phyloP scores from a whole-genome alignment of 78 protist genomes.

The Dictyostelium purpureum region DNA sequence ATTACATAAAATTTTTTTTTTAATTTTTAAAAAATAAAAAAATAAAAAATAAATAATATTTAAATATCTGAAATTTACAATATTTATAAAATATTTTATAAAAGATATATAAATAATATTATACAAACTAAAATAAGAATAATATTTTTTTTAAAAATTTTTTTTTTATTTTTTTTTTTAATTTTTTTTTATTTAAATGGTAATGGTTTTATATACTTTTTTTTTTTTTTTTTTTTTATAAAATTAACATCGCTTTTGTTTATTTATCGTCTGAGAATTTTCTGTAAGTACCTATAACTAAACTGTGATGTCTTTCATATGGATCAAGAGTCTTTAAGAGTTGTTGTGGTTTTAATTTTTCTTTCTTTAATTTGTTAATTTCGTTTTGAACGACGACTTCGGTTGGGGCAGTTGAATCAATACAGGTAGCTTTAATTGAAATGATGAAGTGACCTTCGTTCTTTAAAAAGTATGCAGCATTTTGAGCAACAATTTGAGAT shows the following conservation, averaged over 20 bases:
- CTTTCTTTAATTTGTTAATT: slow-evolving; percentile 89
- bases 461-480: slow-evolving; percentile 99
- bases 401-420: slow-evolving; percentile 98
- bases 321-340: slow-evolving; percentile 98
- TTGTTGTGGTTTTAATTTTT: slow-evolving; percentile 94
- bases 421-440: slow-evolving; percentile 99
- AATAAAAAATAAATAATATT: too few relatives aligned
- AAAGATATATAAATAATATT: too few relatives aligned
- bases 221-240: not conserved
- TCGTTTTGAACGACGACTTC: slow-evolving; percentile 96
- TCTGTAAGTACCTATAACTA: slow-evolving; percentile 88
- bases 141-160: not conserved
- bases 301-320: slow-evolving; percentile 99
- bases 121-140: too few relatives aligned
- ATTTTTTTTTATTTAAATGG: not conserved
- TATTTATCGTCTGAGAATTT: slow-evolving; percentile 15
- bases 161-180: not conserved
- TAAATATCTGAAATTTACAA: too few relatives aligned
- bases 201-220: not conserved
- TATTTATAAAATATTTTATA: not conserved
- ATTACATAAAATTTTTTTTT: too few relatives aligned
- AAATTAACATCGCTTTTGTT: too few relatives aligned
- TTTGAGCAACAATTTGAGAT: slow-evolving; percentile 98
- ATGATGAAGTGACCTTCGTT: slow-evolving; percentile 98
- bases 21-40: not conserved